phyloP scores from a whole-genome alignment of 768 basidiomycete species.

The Stropharia rugosoannulata region DNA sequence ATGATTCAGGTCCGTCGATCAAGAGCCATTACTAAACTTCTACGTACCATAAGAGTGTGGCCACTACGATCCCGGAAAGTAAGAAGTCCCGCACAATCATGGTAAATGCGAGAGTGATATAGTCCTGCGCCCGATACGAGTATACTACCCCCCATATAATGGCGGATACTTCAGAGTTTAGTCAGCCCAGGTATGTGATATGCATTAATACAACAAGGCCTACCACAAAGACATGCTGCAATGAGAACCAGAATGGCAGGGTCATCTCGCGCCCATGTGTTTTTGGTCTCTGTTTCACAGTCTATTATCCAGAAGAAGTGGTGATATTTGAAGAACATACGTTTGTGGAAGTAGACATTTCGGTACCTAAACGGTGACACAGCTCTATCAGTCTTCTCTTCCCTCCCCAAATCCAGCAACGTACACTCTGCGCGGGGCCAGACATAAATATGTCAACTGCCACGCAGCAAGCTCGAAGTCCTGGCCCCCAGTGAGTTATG shows the following conservation, averaged over 20 bases:
- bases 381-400: slow-evolving; percentile 2
- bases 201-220: slow-evolving; percentile 18
- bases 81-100: slow-evolving; percentile 93
- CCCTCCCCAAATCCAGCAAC: slow-evolving; percentile 19
- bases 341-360: slow-evolving; percentile 97
- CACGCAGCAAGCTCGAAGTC: slow-evolving; percentile 97
- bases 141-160: slow-evolving; percentile 88
- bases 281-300: slow-evolving; percentile 79
- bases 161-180: slow-evolving; percentile 60
- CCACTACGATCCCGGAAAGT: slow-evolving; percentile 67
- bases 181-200: neutral
- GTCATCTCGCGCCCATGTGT: slow-evolving; percentile 97
- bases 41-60: slow-evolving; percentile 75
- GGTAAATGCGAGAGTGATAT: slow-evolving; percentile 63
- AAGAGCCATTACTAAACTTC: slow-evolving; percentile 9
- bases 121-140: slow-evolving; percentile 53
- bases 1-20: neutral
- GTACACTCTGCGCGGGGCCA: slow-evolving; percentile 90
- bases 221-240: slow-evolving; percentile 73
- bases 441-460: slow-evolving; percentile 92
- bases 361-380: slow-evolving; percentile 59
- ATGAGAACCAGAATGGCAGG: slow-evolving; percentile 93
- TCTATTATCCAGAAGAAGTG: neutral
- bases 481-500: slow-evolving; percentile 36
- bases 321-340: slow-evolving; percentile 42